Base-by-base conservation (phyloP, 768 basidiomycete species). In the Tylopilus cervinicoccineus region DNA sequence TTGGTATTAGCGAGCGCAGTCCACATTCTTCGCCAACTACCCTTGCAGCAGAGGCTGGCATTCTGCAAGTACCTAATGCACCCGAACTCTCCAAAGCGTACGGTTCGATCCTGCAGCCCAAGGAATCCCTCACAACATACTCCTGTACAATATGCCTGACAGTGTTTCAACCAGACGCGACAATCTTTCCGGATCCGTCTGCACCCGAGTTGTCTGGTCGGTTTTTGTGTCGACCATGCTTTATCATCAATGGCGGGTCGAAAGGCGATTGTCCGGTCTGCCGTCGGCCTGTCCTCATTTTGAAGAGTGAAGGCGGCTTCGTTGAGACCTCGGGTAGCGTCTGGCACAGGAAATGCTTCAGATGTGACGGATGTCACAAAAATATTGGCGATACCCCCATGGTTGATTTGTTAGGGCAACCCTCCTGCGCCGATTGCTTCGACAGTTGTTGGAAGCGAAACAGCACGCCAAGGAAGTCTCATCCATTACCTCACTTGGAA, bases 271-370 rank as follows among this genome's bases (percentile, higher is more conserved):
- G 90, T 60, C 75, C 79, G 1, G 63, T 71, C 19, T 93, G 90
- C 58, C 68, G 72, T 37, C 78, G 83, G 40, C 78, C 88, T 6
- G 89, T 93, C 19, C 75, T 90, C 19, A 78, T 80, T 17, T 71
- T 91, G 36, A 88, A 83, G 61, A 75, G 78, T 4, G 89, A 92
- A 66, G 90, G 90, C 3, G 81, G 79, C 5, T 91, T 85, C 53
- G 74, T 93, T 36, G 83, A 90, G 61, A 80, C 79, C 6, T 76
- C 77, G 6, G 81, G 79, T 36, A 76, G 76, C 37, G 78, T 82
- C 54, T 93, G 90, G 89, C 90, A 93, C 60, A 88, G 84, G 64
- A 75, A 71, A 38, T 93, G 90, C 63, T 93, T 91, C 68, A 74
- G 73, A 53, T 93, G 90, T 59, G 72, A 76, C 14, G 81, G 79